A percentile compares a stretch with the other conserved stretches of the same genome.
Evolutionary conservation across 345 rosid genomes (phyloP).

Genomic region (Camelina sativa): DNA sequence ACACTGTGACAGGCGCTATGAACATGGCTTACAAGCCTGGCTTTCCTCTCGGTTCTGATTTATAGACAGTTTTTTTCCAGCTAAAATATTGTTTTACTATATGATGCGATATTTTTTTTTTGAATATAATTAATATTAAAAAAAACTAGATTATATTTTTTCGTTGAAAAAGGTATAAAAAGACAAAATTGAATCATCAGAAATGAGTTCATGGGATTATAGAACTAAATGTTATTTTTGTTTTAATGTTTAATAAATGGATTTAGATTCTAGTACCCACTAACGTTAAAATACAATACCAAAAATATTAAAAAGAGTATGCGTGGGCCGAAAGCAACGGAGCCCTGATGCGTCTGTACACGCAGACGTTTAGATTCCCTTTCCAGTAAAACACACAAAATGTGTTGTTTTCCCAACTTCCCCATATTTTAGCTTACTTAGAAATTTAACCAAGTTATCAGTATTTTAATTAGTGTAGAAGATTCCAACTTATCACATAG

Average conservation of each 20-base stretch:
- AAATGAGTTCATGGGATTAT: neutral
- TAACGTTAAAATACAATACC: slow-evolving; percentile 6
- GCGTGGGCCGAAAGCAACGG: slow-evolving; percentile 37
- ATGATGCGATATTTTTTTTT: too few relatives aligned
- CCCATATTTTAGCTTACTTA: slow-evolving; percentile 12
- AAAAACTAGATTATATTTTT: too few relatives aligned
- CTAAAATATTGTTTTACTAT: too few relatives aligned
- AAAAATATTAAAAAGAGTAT: slow-evolving; percentile 18
- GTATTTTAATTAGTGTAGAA: neutral
- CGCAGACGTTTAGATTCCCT: slow-evolving; percentile 35
- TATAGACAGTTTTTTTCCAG: too few relatives aligned
- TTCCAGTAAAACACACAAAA: slow-evolving; percentile 31
- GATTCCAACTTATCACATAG: slow-evolving; percentile 7
- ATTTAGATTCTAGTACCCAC: neutral
- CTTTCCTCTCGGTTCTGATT: too few relatives aligned
- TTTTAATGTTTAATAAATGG: neutral
- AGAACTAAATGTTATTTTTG: neutral
- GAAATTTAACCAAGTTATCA: slow-evolving; percentile 1
- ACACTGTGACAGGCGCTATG: too few relatives aligned
- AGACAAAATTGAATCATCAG: neutral
- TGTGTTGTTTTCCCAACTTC: slow-evolving; percentile 16
- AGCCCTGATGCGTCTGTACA: slow-evolving; percentile 29
- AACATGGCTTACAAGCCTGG: too few relatives aligned
- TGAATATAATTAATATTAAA: too few relatives aligned
- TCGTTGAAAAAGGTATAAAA: too few relatives aligned